Evolutionary conservation across 2,329 filamentous ascomycete genomes (phyloP).

Genomic region (Fusarium solani-melongenae): DNA sequence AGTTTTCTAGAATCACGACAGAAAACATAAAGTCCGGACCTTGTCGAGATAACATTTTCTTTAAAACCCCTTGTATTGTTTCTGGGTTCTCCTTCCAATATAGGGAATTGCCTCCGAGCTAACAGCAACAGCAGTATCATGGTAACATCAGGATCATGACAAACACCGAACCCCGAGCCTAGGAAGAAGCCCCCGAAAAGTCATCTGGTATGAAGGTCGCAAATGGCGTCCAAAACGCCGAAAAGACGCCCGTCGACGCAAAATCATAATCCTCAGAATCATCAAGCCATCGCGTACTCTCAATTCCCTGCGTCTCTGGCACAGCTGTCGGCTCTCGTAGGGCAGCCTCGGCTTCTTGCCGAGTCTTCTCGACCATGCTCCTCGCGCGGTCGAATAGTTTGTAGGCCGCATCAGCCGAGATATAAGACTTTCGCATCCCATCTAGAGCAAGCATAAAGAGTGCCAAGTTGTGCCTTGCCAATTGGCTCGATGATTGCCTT

Average conservation of each 20-base stretch:
- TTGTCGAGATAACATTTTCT: not conserved
- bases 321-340: not conserved
- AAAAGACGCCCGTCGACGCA: not conserved
- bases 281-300: conserved; percentile 1
- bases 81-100: too few species aligned
- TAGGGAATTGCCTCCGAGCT: too few species aligned
- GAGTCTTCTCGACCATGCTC: conserved; percentile 2
- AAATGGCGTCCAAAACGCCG: conserved; percentile 2
- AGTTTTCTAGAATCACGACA: not conserved
- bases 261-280: not conserved
- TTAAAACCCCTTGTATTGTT: too few species aligned
- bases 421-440: conserved; percentile 17
- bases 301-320: not conserved
- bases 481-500: not conserved
- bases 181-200: not conserved
- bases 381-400: conserved; percentile 9
- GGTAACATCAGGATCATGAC: not conserved
- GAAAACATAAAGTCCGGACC: not conserved
- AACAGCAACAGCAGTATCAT: too few species aligned
- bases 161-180: not conserved
- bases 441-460: conserved; percentile 13
- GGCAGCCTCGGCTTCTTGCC: not conserved
- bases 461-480: conserved; percentile 12
- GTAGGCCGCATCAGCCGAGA: conserved; percentile 14
- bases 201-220: not conserved